Evolutionary conservation across 768 basidiomycete species (phyloP), one percentile per base, ranked within the genome.

Genomic region (Auriculariales sp.): DNA sequence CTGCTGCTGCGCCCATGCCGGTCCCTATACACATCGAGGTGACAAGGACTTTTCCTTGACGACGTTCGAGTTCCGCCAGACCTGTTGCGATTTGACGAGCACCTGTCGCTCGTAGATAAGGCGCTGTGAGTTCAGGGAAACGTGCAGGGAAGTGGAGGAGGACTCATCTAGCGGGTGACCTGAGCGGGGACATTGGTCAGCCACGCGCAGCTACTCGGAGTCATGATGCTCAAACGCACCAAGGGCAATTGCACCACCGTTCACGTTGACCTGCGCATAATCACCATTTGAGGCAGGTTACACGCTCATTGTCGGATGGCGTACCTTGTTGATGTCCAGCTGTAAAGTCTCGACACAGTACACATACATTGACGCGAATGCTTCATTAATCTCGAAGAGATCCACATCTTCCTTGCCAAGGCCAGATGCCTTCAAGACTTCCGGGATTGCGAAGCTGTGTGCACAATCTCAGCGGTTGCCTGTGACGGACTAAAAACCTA

Each of bases 361-460:
- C 0, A 83, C 74, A 51, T 75, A 84, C 66, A 85, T 84, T 0
- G 84, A 87, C 9, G 88, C 87, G 57, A 93, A 92, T 0, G 89
- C 90, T 59, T 93, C 90, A 59, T 94, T 94, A 62, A 94, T 83
- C 84, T 91, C 88, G 56, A 76, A 90, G 30, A 91, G 58, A 61
- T 89, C 88, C 22, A 91, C 79, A 44, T 90, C 85, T 7, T 71
- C 66, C 47, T 75, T 64, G 33, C 67, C 72, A 34, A 93, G 66
- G 4, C 88, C 88, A 22, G 73, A 70, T 47, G 74, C 71, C 56
- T 78, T 70, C 33, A 94, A 69, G 11, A 74, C 85, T 64, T 73
- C 76, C 17, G 84, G 88, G 57, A 97, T 92, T 10, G 93, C 92
- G 57, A 74, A 76, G 0, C 74, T 71, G 2, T 93, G 93, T 1